These are phyloP conservation scores for Akanthomyces uredinophilus DNA, from an alignment of 2,329 filamentous ascomycete genomes.

Conservation along the genomic window DNA sequence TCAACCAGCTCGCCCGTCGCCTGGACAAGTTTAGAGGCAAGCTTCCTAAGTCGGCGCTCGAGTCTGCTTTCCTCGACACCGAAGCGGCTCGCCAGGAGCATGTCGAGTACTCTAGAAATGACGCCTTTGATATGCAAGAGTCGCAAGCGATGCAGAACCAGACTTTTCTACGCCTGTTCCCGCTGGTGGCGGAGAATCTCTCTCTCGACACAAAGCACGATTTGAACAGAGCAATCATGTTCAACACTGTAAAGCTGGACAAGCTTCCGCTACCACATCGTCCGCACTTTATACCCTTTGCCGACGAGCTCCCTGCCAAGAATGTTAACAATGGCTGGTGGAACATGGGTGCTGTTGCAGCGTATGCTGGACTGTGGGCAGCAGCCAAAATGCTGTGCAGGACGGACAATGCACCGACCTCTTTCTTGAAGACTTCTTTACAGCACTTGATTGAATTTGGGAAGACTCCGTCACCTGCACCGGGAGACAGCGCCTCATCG, in stretches of 20 bases:
- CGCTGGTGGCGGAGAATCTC: background rate
- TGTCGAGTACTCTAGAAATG: background rate
- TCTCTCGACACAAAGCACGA: background rate
- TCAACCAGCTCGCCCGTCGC: slow-evolving; percentile 11
- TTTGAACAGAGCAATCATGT: background rate
- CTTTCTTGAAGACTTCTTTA: background rate
- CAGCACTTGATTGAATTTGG: background rate
- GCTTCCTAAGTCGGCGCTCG: background rate
- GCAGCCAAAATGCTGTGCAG: background rate
- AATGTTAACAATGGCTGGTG: background rate
- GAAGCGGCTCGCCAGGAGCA: background rate
- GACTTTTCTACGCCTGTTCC: background rate
- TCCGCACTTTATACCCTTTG: background rate
- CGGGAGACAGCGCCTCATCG: background rate
- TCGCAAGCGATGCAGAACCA: slow-evolving; percentile 4
- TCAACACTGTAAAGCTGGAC: background rate
- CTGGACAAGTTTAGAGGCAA: background rate
- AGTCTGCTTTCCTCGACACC: background rate
- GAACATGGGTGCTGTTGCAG: background rate
- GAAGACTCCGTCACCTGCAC: too few relatives aligned
- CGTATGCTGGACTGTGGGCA: background rate
- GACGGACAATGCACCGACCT: background rate
- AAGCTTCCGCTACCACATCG: background rate
- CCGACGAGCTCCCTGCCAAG: slow-evolving; percentile 2
- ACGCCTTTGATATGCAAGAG: background rate